A percentile compares a stretch with the other conserved stretches of the same genome.
phyloP scores from a whole-genome alignment of 202 grass and related monocot species.

The Musa balbisiana region DNA sequence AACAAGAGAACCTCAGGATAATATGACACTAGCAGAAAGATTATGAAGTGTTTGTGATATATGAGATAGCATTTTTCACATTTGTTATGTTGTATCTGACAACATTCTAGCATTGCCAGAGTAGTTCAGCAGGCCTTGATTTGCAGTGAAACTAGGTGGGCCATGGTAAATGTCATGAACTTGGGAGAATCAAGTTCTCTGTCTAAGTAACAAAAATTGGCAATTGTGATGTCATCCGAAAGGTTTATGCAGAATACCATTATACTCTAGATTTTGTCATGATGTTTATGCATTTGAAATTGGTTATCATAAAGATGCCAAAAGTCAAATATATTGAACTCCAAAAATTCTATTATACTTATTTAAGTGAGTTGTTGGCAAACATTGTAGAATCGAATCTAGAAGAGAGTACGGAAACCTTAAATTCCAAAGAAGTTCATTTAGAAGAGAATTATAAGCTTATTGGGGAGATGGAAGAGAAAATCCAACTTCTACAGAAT shows the following conservation, averaged over 20 bases:
- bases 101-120: too few relatives aligned
- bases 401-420: background rate
- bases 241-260: background rate
- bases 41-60: too few relatives aligned
- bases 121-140: too few relatives aligned
- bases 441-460: slow-evolving; percentile 1
- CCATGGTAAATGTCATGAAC: too few relatives aligned
- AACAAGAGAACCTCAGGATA: too few relatives aligned
- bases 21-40: too few relatives aligned
- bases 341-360: background rate
- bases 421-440: background rate
- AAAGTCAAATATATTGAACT: background rate
- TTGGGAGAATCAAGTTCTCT: too few relatives aligned
- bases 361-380: background rate
- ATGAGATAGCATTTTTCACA: too few relatives aligned
- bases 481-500: slow-evolving; percentile 9
- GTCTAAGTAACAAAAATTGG: background rate
- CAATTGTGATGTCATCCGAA: background rate
- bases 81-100: too few relatives aligned
- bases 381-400: background rate
- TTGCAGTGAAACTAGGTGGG: too few relatives aligned
- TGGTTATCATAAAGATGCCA: background rate
- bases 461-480: slow-evolving; percentile 11
- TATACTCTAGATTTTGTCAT: background rate
- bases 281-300: background rate